Evolutionary conservation across 2,329 filamentous ascomycete genomes (phyloP).

Genomic region (Aspergillus pseudotamarii): DNA sequence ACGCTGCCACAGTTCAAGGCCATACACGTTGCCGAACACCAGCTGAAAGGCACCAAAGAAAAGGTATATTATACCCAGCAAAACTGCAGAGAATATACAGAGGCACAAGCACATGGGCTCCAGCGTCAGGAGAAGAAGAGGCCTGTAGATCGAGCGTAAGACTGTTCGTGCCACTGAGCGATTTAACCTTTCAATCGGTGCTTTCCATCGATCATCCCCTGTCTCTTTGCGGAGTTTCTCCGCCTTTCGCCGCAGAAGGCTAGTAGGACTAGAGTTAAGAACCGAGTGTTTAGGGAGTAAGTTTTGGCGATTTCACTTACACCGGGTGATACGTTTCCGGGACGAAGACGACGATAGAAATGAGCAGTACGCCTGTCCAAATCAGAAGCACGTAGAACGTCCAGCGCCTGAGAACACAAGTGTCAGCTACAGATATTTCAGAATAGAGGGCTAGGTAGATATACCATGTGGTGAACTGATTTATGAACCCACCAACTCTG

Average conservation of each 20-base stretch:
- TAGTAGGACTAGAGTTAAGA: constrained; percentile 35
- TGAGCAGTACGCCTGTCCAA: constrained; percentile 69
- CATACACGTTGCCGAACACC: constrained; percentile 74
- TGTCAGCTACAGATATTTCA: constrained; percentile 8
- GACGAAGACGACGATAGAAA: constrained; percentile 69
- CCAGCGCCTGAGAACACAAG: constrained; percentile 61
- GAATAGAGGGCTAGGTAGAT: constrained; percentile 1
- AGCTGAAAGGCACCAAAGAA: constrained; percentile 88
- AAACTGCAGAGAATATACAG: constrained; percentile 78
- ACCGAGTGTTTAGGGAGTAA: constrained; percentile 37
- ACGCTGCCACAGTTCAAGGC: constrained; percentile 75
- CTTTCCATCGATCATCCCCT: constrained; percentile 74
- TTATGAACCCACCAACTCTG: constrained; percentile 74
- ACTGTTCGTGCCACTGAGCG: constrained; percentile 68
- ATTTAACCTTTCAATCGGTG: constrained; percentile 73
- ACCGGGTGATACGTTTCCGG: constrained; percentile 81
- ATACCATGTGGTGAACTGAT: constrained; percentile 68
- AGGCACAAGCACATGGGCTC: constrained; percentile 86
- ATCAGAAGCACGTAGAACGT: constrained; percentile 84
- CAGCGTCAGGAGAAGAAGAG: constrained; percentile 75
- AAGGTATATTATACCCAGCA: constrained; percentile 86
- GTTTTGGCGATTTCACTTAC: constrained; percentile 26
- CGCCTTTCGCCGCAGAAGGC: constrained; percentile 72
- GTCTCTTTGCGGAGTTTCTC: constrained; percentile 70
- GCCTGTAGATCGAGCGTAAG: constrained; percentile 60